Conservation (phyloP, 2,329 filamentous ascomycete species). For the Venturia carpophila region DNA sequence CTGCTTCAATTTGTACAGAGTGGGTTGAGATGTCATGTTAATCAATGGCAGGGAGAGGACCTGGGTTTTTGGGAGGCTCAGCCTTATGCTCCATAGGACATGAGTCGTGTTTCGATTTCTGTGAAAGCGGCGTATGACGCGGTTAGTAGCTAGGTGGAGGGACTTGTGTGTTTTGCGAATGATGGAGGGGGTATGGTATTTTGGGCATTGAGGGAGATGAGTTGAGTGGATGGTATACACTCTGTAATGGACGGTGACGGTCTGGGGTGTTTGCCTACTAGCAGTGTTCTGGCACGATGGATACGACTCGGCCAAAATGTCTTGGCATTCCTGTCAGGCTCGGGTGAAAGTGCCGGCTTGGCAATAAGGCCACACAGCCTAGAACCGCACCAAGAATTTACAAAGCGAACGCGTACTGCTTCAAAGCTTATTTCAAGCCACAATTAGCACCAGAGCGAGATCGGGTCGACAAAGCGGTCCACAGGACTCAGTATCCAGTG, state of each 20-base stretch:
- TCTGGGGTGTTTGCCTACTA: not conserved
- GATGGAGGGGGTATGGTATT: not conserved
- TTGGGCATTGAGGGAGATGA: too few species aligned
- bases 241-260: too few species aligned
- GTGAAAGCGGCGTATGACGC: not conserved
- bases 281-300: too few species aligned
- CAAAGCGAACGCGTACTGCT: not conserved
- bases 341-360: too few species aligned
- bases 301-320: not conserved
- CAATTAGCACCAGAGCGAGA: too few species aligned
- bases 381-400: not conserved
- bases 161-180: not conserved
- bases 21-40: not conserved
- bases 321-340: too few species aligned
- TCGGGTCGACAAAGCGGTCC: not conserved
- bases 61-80: not conserved
- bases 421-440: not conserved
- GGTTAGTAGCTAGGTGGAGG: not conserved
- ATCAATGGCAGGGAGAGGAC: not conserved
- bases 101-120: not conserved
- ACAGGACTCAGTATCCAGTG: too few species aligned
- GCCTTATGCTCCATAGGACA: not conserved
- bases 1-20: not conserved
- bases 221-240: too few species aligned
- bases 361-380: not conserved